Conservation (phyloP, 2,329 filamentous ascomycete species). For the Scorias spongiosa region DNA sequence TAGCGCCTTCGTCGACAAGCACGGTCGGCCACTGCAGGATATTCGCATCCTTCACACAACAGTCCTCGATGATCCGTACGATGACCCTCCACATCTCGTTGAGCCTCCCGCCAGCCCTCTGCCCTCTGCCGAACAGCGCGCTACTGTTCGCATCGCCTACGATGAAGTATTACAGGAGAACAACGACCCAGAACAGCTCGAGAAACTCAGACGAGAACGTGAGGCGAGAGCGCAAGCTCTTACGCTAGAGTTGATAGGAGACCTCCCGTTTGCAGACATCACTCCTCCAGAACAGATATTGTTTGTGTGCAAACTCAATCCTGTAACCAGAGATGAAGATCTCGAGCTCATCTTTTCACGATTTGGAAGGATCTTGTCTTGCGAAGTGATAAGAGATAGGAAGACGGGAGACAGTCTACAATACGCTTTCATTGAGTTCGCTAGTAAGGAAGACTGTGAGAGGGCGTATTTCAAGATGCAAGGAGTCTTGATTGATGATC, state of each 20-base stretch:
- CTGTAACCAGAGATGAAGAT: constrained; percentile 88
- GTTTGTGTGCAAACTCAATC: constrained; percentile 97
- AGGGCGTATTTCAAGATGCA: constrained; percentile 99
- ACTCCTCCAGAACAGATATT: constrained; percentile 93
- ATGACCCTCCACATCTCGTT: constrained; percentile 61
- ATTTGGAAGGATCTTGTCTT: constrained; percentile 87
- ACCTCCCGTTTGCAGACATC: constrained; percentile 92
- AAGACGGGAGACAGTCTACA: constrained; percentile 90
- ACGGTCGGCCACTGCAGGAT: constrained; percentile 77
- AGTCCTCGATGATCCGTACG: constrained; percentile 79
- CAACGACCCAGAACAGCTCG: constrained; percentile 64
- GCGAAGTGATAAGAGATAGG: constrained; percentile 88
- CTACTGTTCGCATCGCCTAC: constrained; percentile 80
- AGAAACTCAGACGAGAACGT: constrained; percentile 67
- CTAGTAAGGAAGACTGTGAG: constrained; percentile 83
- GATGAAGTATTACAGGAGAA: constrained; percentile 70
- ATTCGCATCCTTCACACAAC: constrained; percentile 90
- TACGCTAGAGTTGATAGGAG: constrained; percentile 94
- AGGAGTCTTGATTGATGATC: constrained; percentile 87
- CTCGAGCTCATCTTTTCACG: constrained; percentile 91
- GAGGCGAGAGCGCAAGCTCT: constrained; percentile 89
- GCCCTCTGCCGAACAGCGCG: constrained; percentile 71
- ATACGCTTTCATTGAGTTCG: constrained; percentile 95
- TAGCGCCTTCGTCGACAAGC: constrained; percentile 69
- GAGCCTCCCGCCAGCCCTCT: constrained; percentile 68